Base-by-base conservation (phyloP, 176 grass and related monocot genomes). In the Canna indica region DNA sequence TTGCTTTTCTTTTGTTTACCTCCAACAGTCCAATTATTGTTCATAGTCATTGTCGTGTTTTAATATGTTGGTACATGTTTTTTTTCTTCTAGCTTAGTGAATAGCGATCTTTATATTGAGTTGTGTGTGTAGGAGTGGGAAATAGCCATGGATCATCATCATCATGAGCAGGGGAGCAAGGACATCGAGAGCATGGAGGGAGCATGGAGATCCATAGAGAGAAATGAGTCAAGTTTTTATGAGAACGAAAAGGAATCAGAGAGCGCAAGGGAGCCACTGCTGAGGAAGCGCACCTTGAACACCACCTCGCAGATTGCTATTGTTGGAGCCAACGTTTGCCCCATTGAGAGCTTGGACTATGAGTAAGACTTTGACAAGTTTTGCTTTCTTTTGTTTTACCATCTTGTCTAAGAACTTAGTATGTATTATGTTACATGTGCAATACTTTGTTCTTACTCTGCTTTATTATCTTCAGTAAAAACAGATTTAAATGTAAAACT, bases 301-400 rank as follows among this genome's bases (percentile, higher is more conserved):
- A 87, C 88, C 26, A 91, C 93, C 24, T 91, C 88, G 22, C 93
- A 96, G 88, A 85, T 91, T 38, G 93, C 93, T 58, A 91, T 96
- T 41, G 74, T 96, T 65, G 88, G 93, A 1, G 85, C 93, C 68
- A 96, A 91, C 47, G 75, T 96, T 54, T 96, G 75, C 79, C 79
- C 88, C 22, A 56, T 96, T 64, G 88, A 91, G 71, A 91, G 93
- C 78, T 81, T 96, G 30, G 93, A 96, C 76, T 96, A 91, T 42
- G 93, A 96, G 93, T 96, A 90, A 58, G 81, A 27, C 9, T 24
- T 41, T 57, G 8, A 24, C 5, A 54, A 54, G 16, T 22, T 22
- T 7, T 22, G 24, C 7, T 57, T 2, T 11, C 46, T 3, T 48
- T 11, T 48, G 18, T 48, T 15, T 3, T 48, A 17, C 46, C 13